phyloP scores from a whole-genome alignment of 495 filamentous ascomycete species.

The Sordaria brevicollis region DNA sequence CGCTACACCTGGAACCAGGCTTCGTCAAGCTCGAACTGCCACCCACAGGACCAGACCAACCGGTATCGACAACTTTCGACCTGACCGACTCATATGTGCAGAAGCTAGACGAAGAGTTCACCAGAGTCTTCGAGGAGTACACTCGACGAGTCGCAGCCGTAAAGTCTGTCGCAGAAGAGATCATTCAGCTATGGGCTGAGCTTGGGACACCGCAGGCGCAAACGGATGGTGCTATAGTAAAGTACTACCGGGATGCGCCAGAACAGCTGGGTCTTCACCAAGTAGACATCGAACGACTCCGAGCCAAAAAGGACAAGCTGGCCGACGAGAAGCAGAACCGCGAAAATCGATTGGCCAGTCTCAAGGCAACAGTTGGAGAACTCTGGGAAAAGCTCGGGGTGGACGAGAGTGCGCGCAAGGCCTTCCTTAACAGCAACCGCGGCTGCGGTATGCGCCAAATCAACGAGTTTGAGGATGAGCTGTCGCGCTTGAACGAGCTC shows the following conservation, averaged over 20 bases:
- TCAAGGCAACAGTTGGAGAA: conserved; percentile 60
- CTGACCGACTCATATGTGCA: conserved; percentile 82
- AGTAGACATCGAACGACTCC: conserved; percentile 66
- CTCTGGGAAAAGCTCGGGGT: conserved; percentile 85
- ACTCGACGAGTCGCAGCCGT: conserved; percentile 66
- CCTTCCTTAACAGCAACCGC: conserved; percentile 57
- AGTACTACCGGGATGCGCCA: conserved; percentile 77
- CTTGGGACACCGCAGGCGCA: conserved; percentile 86
- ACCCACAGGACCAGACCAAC: conserved; percentile 62
- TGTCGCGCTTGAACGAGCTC: conserved; percentile 75
- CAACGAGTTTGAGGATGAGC: conserved; percentile 89
- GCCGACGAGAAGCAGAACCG: conserved; percentile 86
- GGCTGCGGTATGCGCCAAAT: conserved; percentile 80
- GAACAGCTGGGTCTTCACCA: conserved; percentile 89
- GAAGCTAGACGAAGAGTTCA: conserved; percentile 80
- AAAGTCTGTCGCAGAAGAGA: conserved; percentile 64
- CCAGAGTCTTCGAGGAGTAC: conserved; percentile 91
- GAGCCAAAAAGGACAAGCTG: conserved; percentile 66
- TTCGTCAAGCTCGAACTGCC: conserved; percentile 76
- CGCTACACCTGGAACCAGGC: conserved; percentile 79
- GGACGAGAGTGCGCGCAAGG: conserved; percentile 70
- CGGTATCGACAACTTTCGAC: conserved; percentile 73
- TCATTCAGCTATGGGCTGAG: conserved; percentile 91
- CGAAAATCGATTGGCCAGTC: conserved; percentile 70
- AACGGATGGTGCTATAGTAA: conserved; percentile 77